Evolutionary conservation across 106 monocot species (phyloP), one percentile per base, ranked within the genome.

Genomic region (Dendrobium chrysotoxum): DNA sequence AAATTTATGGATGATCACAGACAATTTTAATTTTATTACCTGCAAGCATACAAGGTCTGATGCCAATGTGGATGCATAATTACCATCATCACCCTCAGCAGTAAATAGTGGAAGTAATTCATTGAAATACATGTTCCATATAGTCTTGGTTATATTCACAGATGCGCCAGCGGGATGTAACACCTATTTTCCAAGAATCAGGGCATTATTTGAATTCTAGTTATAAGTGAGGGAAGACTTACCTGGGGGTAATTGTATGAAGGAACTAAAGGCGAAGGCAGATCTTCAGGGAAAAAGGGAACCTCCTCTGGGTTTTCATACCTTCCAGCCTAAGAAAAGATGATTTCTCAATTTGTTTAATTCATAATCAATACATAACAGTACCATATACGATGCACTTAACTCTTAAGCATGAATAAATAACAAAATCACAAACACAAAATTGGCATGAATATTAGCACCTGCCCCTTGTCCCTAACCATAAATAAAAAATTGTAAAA

Each of bases 221-320:
- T 40, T 54, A 1, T 28, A n/a, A 78, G 38, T 65, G 21, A 23
- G 12, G 54, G 77, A 78, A 73, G 28, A 67, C 39, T 79, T 38
- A 89, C 98, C 86, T 88, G 81, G 42, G 89, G 80, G 41, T 72
- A 82, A 61, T 75, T 77, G 12, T 78, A 68, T 40, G 82, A 70
- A 77, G 84, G 78, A 13, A 80, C 35, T 21, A 89, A 28, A 18
- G 89, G 83, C 4, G 17, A 77, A 23, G 91, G 88, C 28, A 98
- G 78, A 78, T 86, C 76, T 39, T 95, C 82, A 30, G 92, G 84
- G 84, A 95, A 95, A 82, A 95, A 98, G 18, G 94, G 91, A 42
- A 88, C 83, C 75, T 98, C 94, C 72, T 95, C 95, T 30, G 91
- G 91, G 64, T 89, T 92, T 78, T 87, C 86, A 83, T 98, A 98